Evolutionary conservation across 192 early-diverging fungal species (phyloP), one percentile per base, ranked within the genome.

Genomic region (Coemansia sp.): DNA sequence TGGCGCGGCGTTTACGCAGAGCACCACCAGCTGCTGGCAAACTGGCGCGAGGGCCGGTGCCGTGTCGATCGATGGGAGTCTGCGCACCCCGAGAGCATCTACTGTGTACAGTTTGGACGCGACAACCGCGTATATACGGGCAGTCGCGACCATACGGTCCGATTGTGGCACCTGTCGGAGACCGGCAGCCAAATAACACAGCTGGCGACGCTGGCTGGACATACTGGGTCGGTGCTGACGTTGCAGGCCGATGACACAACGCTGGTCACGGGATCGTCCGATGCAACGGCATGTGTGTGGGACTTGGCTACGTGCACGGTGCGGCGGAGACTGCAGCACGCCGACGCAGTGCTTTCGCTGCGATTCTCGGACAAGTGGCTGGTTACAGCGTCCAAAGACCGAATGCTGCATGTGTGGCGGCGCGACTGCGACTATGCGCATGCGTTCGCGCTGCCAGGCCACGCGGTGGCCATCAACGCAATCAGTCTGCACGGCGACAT

Each of bases 311-410:
- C 91, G 1, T 86, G 83, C 9, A 70, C 73, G 37, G 49, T 82
- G 2, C 22, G 75, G 14, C 77, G 73, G 38, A 67, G 53, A 3
- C 66, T 93, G 53, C 85, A 84, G 1, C 91, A 93, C 56, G 37
- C 64, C 0, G 89, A 89, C 32, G 83, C 86, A 12, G 90, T 93
- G n/a, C 73, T 92, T 47, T 90, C 91, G 62, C 61, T 97, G 32
- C 88, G 91, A 8, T 90, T 94, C 70, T 87, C 90, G 49, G 82
- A 81, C 24, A 68, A 86, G 29, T 87, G 84, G 57, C 84, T 96
- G 17, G 88, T 92, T 3, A 91, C 88, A 6, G 92, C 93, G 22
- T 95, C 91, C 22, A 91, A 91, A 53, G 95, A 97, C 67, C 76
- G 87, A 6, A 88, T 87, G 8, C 85, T 97, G 45, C 87, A 85